phyloP scores from a whole-genome alignment of 306 rosid species.

The Prunus salicina region DNA sequence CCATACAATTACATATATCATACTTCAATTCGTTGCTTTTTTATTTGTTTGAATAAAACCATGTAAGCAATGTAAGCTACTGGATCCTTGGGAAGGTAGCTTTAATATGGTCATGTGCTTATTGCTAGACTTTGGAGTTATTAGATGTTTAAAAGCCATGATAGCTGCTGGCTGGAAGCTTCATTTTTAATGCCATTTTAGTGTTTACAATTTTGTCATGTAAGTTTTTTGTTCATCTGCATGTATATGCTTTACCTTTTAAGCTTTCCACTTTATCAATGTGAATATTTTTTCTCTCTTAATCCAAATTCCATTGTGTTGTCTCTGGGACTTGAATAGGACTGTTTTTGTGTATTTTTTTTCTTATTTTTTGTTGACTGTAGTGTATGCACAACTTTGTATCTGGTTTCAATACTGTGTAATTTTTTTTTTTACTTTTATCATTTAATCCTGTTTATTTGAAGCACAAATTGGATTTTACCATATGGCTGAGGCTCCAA shows the following conservation, averaged over 20 bases:
- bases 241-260: background rate
- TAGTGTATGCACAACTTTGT: background rate
- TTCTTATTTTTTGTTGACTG: background rate
- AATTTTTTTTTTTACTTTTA: background rate
- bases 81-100: background rate
- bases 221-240: background rate
- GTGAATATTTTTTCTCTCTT: background rate
- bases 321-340: background rate
- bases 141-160: background rate
- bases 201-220: too few species aligned
- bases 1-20: constrained; percentile 19
- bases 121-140: background rate
- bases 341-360: background rate
- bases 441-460: background rate
- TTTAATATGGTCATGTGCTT: background rate
- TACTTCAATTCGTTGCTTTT: background rate
- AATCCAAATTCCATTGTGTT: background rate
- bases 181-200: background rate
- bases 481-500: background rate
- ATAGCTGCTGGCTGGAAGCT: background rate
- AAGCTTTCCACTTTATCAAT: background rate
- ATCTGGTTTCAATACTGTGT: background rate
- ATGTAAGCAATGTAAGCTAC: background rate
- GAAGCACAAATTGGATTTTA: background rate
- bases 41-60: background rate